Evolutionary conservation across 139 green algal genomes (phyloP), one percentile per base, ranked within the genome.

Genomic region (Chlorella sp.): DNA sequence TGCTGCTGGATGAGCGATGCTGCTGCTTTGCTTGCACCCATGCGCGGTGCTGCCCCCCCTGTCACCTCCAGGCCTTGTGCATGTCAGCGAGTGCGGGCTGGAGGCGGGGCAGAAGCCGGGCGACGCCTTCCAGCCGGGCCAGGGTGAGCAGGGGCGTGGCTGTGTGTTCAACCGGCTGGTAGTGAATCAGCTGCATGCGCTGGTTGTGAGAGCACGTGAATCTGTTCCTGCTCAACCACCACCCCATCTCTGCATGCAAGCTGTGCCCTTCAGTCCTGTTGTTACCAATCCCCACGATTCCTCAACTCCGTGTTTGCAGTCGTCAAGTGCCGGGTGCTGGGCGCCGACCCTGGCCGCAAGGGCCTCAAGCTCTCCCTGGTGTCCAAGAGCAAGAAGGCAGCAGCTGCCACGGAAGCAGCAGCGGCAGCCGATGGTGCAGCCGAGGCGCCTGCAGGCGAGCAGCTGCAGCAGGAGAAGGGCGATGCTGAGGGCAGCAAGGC

Each of bases 31-130:
- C n/a, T n/a, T n/a, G n/a, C n/a, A n/a, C n/a, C n/a, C n/a, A n/a
- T n/a, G n/a, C n/a, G n/a, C n/a, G n/a, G n/a, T n/a, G n/a, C n/a
- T n/a, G n/a, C n/a, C n/a, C n/a, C n/a, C n/a, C n/a, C n/a, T n/a
- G 1, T 51, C 65, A 73, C 18, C 16, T 57, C 47, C 76, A 82
- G 76, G 76, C 34, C 76, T 82, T 60, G 76, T 63, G 12, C 76
- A 82, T 16, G n/a, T 72, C 1, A 72, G 56, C 17, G 88, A 96
- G 78, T 90, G 98, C 70, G 95, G 92, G 28, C 89, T 99, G 71
- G 44, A 89, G 12, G 39, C 83, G 5, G 93, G 86, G 0, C 87
- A 96, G 76, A 88, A 80, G 34, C 89, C 93, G 6, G 55, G 81
- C 2, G 84, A 95, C 0, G 82, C 80, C 13, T 98, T 95, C 87